Conservation (phyloP, 192 early-diverging fungal species). For the Podila verticillata region DNA sequence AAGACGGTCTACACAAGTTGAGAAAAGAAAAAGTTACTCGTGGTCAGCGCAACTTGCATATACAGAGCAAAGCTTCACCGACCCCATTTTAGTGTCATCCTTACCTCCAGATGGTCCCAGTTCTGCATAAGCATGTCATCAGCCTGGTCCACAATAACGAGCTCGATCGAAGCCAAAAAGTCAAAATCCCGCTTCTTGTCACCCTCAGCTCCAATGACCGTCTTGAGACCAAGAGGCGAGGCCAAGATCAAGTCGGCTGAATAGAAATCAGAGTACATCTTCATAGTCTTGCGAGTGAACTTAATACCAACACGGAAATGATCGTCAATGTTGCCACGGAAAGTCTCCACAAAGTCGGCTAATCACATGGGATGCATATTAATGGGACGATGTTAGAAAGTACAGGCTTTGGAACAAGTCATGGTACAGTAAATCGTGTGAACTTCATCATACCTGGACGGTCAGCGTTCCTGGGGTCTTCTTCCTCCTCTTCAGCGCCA, state of each 20-base stretch:
- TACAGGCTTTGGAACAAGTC: too few relatives aligned
- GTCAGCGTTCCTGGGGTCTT: conserved; percentile 65
- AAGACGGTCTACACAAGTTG: conserved; percentile 73
- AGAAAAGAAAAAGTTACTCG: conserved; percentile 9
- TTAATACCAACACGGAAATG: conserved; percentile 93
- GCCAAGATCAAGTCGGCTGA: conserved; percentile 91
- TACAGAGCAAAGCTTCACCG: neutral
- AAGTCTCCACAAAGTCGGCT: conserved; percentile 84
- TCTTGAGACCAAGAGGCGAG: conserved; percentile 90
- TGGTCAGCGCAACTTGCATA: neutral
- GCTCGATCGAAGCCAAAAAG: conserved; percentile 92
- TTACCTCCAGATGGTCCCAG: conserved; percentile 93
- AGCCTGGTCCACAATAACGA: conserved; percentile 87
- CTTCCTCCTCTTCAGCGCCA: conserved; percentile 69
- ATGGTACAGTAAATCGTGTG: too few relatives aligned
- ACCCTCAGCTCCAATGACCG: conserved; percentile 84
- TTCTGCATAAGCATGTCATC: conserved; percentile 96
- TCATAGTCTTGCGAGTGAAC: conserved; percentile 86
- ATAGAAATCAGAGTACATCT: conserved; percentile 91
- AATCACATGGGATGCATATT: neutral
- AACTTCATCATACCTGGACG: conserved; percentile 54
- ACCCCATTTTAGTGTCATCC: neutral
- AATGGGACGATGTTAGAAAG: neutral
- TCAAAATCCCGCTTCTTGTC: conserved; percentile 94
- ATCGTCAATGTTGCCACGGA: conserved; percentile 96